Evolutionary conservation across 106 monocot species (phyloP).

Genomic region (Dactylorhiza incarnata): DNA sequence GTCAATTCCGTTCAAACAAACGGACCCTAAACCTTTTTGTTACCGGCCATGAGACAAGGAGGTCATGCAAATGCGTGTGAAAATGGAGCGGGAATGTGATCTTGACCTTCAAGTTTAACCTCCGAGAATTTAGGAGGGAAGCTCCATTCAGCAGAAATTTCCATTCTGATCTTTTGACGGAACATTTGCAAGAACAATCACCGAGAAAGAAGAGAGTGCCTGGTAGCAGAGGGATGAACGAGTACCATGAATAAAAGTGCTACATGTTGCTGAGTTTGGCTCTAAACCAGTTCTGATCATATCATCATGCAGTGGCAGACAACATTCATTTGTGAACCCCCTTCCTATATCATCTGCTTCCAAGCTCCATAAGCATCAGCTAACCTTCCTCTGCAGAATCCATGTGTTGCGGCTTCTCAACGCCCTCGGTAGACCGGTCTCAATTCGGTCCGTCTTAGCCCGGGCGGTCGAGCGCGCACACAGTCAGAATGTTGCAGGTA

Average conservation of each 20-base stretch:
- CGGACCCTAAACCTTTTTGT: too few species aligned
- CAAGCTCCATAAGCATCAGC: conserved; percentile 45
- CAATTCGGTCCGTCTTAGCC: too few species aligned
- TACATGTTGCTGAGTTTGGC: conserved; percentile 41
- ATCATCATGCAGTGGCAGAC: conserved; percentile 59
- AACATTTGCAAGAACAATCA: conserved; percentile 2
- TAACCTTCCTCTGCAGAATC: conserved; percentile 62
- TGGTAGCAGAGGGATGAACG: conserved; percentile 19
- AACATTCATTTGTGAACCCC: conserved; percentile 61
- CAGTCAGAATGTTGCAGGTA: too few species aligned
- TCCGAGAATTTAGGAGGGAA: neutral
- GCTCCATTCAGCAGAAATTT: neutral
- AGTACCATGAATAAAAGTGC: conserved; percentile 37
- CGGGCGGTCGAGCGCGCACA: too few species aligned
- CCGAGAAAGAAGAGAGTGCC: neutral
- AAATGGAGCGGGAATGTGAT: neutral
- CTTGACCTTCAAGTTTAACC: neutral
- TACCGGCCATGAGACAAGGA: too few species aligned
- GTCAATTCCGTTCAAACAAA: too few species aligned
- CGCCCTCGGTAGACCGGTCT: too few species aligned
- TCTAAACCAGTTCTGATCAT: conserved; percentile 38
- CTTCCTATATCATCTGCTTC: conserved; percentile 50
- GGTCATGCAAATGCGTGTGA: too few species aligned
- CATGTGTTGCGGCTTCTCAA: too few species aligned
- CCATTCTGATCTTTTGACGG: neutral